phyloP scores from a whole-genome alignment of 441 rosid species.

The Populus hybrid region DNA sequence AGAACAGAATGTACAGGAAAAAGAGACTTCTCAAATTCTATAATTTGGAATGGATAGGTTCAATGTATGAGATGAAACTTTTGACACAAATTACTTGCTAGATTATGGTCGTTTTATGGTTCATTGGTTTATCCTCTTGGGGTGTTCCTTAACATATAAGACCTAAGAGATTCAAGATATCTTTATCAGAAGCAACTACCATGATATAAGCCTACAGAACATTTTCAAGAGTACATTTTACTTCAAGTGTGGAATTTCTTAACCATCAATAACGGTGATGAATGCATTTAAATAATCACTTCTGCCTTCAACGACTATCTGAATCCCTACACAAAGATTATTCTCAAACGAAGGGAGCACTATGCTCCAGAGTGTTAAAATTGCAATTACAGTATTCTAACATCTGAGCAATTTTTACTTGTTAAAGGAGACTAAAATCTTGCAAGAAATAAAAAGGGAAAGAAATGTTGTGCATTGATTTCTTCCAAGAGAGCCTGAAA shows the following conservation, averaged over 20 bases:
- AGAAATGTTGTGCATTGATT: neutral
- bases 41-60: neutral
- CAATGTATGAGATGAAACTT: neutral
- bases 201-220: neutral
- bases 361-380: neutral
- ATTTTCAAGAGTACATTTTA: neutral
- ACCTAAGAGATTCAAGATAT: neutral
- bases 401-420: neutral
- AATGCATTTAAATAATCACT: too few relatives aligned
- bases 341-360: neutral
- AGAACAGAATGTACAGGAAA: neutral
- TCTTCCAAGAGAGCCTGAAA: neutral
- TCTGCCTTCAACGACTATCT: neutral
- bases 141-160: neutral
- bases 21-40: neutral
- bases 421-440: neutral
- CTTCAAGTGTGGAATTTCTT: neutral
- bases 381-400: conserved; percentile 1
- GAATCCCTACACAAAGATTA: neutral
- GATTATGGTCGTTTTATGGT: neutral
- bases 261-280: neutral
- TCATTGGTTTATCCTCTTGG: neutral
- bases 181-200: neutral
- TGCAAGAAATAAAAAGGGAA: neutral
- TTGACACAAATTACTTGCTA: neutral